Evolutionary conservation across 2,329 filamentous ascomycete species (phyloP), one percentile per base, ranked within the genome.

Genomic region (Neoarthrinium moseri): DNA sequence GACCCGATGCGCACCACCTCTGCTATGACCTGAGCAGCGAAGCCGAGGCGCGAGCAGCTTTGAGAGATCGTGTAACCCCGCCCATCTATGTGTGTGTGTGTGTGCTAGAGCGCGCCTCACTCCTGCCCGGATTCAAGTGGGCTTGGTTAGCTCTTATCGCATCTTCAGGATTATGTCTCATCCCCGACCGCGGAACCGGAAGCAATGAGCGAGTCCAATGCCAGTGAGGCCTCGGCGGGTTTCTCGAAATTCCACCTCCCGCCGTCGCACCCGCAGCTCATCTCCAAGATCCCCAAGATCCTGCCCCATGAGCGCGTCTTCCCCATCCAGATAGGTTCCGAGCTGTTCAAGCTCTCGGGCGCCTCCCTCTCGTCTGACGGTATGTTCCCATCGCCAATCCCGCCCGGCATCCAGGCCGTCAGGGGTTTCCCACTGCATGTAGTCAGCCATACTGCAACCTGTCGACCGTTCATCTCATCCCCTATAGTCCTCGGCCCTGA

Each of bases 361-460:
- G 85, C 85, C 17, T 88, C 85, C 3, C 71, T 89, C 38, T 87
- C 84, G 13, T 89, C 84, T 32, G 86, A 89, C 68, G 83, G 84
- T 87, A 61, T 61, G 80, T 71, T 32, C 29, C 24, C 18, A 34
- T 21, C 11, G 29, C 17, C 8, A 32, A 43, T 38, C 20, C 20
- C 34, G 34, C 39, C 43, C 40, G 35, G 23, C 41, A 46, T 18
- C 17, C 33, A n/a, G 22, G 7, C 20, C 13, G 2, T 33, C 40
- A 5, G 24, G 12, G 4, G n/a, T 32, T 43, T 13, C 20, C 21
- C 11, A 13, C 12, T 26, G 26, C 38, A 51, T 49, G 35, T 49
- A 46, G 45, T 49, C 45, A 47, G 41, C 45, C 42, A 37, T 34
- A 4, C 39, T 12, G 18, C 6, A 3, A 33, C 8, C n/a, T 20